Conservation (phyloP, 192 early-diverging fungal species). For the Backusella australiensis region DNA sequence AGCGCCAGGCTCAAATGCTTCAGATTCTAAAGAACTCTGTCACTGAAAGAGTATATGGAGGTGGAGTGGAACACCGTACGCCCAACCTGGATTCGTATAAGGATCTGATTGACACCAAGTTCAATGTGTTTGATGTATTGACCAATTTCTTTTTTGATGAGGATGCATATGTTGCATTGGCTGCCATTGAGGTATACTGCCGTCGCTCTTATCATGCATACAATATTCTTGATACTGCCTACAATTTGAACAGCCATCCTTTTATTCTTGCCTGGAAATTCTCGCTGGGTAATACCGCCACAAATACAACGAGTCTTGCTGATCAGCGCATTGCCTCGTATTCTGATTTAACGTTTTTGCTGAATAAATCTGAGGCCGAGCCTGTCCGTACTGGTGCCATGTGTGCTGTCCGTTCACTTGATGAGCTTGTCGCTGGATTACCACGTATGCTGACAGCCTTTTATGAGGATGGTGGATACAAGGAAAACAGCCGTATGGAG, state of each 20-base stretch:
- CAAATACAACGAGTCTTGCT: background rate
- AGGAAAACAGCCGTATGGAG: conserved; percentile 41
- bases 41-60: conserved; percentile 75
- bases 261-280: conserved; percentile 78
- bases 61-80: conserved; percentile 61
- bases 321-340: conserved; percentile 72
- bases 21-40: conserved; percentile 74
- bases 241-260: conserved; percentile 57
- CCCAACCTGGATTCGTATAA: conserved; percentile 76
- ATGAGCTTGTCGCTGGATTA: conserved; percentile 67
- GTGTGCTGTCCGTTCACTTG: conserved; percentile 66
- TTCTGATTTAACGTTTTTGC: conserved; percentile 77
- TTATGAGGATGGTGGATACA: conserved; percentile 25
- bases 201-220: conserved; percentile 97
- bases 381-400: conserved; percentile 84
- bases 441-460: conserved; percentile 59
- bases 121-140: conserved; percentile 95
- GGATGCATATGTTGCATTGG: conserved; percentile 69
- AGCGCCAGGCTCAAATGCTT: conserved; percentile 81
- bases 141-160: conserved; percentile 90
- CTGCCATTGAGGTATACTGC: conserved; percentile 94
- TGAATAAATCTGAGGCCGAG: conserved; percentile 68
- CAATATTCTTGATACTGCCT: conserved; percentile 83
- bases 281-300: conserved; percentile 44
- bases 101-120: conserved; percentile 87